Evolutionary conservation across 805 yeast genomes (phyloP).

Genomic region (Lachancea meyersii): DNA sequence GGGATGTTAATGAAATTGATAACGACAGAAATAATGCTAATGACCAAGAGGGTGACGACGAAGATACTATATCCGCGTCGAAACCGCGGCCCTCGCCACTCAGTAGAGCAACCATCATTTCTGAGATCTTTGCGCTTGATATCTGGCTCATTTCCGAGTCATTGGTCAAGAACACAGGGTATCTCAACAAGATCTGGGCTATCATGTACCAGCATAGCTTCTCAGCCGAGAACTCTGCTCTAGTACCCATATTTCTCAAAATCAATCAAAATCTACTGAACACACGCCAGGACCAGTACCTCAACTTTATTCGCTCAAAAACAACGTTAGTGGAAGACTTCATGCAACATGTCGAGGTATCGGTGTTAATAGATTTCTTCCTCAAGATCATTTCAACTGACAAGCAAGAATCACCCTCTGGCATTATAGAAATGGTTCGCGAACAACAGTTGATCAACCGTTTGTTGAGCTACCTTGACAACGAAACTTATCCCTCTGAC

Average conservation of each 20-base stretch:
- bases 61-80: conserved; percentile 4
- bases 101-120: conserved; percentile 32
- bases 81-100: conserved; percentile 10
- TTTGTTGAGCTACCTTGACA: conserved; percentile 55
- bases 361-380: conserved; percentile 85
- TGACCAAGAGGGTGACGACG: conserved; percentile 2
- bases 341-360: conserved; percentile 71
- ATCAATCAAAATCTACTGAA: conserved; percentile 82
- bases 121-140: conserved; percentile 83
- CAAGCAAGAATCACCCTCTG: conserved; percentile 81
- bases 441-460: conserved; percentile 68
- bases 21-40: conserved; percentile 19
- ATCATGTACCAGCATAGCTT: conserved; percentile 52
- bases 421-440: conserved; percentile 71
- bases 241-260: conserved; percentile 79
- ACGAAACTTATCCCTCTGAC: conserved; percentile 51
- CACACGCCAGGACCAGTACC: conserved; percentile 48
- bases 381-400: conserved; percentile 87
- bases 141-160: conserved; percentile 90
- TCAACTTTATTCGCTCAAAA: conserved; percentile 36
- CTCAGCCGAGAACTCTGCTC: conserved; percentile 61
- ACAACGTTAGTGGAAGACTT: conserved; percentile 63
- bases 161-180: conserved; percentile 62
- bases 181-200: conserved; percentile 70
- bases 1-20: neutral